Base-by-base conservation (phyloP, 257 asterid species). In the Solanum pinnatisectum region DNA sequence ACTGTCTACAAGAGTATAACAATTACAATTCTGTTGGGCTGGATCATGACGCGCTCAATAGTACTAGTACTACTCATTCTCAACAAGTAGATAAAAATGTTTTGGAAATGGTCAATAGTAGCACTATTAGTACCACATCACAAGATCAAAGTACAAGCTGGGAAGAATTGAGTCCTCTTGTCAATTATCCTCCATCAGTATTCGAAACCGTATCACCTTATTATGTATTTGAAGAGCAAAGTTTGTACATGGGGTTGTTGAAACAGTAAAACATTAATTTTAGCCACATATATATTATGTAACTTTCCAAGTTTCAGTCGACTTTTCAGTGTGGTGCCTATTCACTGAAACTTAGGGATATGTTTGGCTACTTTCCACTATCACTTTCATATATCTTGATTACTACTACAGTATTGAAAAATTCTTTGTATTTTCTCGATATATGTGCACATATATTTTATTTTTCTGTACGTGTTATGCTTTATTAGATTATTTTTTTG, bases 121-220 rank as follows among this genome's bases (percentile, higher is more conserved):
- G 89, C 78, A 88, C 84, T 10, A 89, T 68, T 8, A 76, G 79
- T 8, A 59, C 71, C 11, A 77, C 89, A 32, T 90, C 93, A 56
- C 91, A 87, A 23, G 94, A 90, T 71, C 85, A 27, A 40, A 82
- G 88, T 84, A 88, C 91, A 11, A 88, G 90, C 87, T 91, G 93
- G 90, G 92, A 88, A 76, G 92, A 90, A 44, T 44, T 85, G 20
- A 91, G 56, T 44, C 78, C 90, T 65, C 87, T 83, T 37, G 27
- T 84, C 44, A 49, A 42, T 46, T 85, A 87, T 73, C 87, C 92
- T 73, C 89, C 89, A 6, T 37, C 72, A 72, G 32, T 87, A 15
- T 73, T 85, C 84, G 89, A 89, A 84, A 42, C 79, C 59, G 37
- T 82, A 82, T 82, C 85, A 63, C 30, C 83, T 35, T 46, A 82